Base-by-base conservation (phyloP, 257 asterid genomes). In the Nicotiana attenuata region DNA sequence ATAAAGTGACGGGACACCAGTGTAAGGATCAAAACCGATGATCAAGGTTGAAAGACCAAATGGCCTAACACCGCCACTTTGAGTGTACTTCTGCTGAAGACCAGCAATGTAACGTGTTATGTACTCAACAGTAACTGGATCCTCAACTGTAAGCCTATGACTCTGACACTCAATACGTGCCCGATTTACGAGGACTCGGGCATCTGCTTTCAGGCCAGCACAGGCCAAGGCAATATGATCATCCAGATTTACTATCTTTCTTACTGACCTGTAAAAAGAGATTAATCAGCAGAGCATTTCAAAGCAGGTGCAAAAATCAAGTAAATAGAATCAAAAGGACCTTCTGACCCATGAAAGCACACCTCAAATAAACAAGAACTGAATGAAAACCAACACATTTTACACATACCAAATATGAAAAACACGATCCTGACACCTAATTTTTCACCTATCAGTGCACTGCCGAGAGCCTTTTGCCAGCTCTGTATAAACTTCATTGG, bases 51-150 rank as follows among this genome's bases (percentile, higher is more conserved):
- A 96, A 81, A 96, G 98, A 52, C 99, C 98, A 90, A 93, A 96
- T 75, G 99, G 99, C 77, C 99, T 92, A 59, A 96, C 99, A 85
- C 99, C 98, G 83, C 99, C 99, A 90, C 99, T 96, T 86, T 96
- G 99, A 7, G 99, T 96, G 90, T 96, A 96, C 88, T 96, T 96
- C 82, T 96, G 99, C 92, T 96, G 99, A 85, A 96, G 98, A 26
- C 99, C 99, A 87, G 99, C 99, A 76, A 96, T 91, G 78, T 93
- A 96, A 15, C 99, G 99, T 76, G 99, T 96, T 81, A 96, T 94
- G 87, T 96, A 96, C 88, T 94, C 99, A 81, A 96, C 99, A 1
- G 99, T 96, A 63, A 90, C 99, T 7, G 99, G 97, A 84, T 96
- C 99, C 88, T 96, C 99, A 29, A 96, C 91, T 0, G 98, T 96